Percentiles rank a stretch among this genome's conserved stretches.
Conservation (phyloP, 306 rosid species). For the Quercus dentata region DNA sequence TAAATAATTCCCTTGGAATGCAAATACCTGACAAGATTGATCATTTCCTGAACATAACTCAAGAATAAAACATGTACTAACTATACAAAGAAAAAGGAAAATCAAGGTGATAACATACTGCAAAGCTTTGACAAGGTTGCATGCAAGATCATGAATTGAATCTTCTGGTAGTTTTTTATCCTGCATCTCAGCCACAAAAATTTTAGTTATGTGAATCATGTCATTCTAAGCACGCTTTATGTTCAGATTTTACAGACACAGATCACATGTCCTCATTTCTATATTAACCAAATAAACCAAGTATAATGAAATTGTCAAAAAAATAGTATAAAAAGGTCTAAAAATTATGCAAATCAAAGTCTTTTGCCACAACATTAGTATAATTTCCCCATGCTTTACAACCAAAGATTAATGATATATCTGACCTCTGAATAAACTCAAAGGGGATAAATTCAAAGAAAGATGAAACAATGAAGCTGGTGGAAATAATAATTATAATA, state of each 20-base stretch:
- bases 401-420: background rate
- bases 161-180: conserved; percentile 88
- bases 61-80: conserved; percentile 16
- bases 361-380: background rate
- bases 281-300: background rate
- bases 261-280: background rate
- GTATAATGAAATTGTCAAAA: background rate
- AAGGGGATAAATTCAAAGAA: background rate
- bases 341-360: background rate
- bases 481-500: background rate
- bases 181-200: conserved; percentile 49
- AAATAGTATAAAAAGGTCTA: background rate
- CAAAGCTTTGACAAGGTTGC: conserved; percentile 69
- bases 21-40: conserved; percentile 54
- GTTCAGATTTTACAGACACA: conserved; percentile 2
- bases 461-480: background rate
- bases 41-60: conserved; percentile 18
- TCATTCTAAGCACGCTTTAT: conserved; percentile 9
- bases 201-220: background rate
- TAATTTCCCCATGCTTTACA: background rate
- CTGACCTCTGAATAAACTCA: conserved; percentile 6
- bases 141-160: conserved; percentile 77
- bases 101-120: conserved; percentile 44
- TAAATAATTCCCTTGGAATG: conserved; percentile 91
- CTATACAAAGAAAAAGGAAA: conserved; percentile 6